phyloP scores from a whole-genome alignment of 2,329 filamentous ascomycete genomes.

The Pyrenophora graminea region DNA sequence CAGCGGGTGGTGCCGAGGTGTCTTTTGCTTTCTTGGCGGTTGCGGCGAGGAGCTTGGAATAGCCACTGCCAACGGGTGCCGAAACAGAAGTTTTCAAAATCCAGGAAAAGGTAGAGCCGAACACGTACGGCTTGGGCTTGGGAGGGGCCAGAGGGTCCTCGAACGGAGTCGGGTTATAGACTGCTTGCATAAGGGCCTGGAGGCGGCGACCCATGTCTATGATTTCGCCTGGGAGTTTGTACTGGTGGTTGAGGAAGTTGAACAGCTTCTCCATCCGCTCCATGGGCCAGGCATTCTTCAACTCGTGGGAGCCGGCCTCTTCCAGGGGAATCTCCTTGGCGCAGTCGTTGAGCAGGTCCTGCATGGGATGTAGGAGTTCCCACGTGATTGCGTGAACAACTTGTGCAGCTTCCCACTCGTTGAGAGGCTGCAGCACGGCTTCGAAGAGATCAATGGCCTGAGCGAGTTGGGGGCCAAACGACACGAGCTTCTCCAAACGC shows the following conservation, averaged over 20 bases:
- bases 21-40: neutral
- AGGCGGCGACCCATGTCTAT: slow-evolving; percentile 2
- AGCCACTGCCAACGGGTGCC: neutral
- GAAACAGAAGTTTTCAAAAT: neutral
- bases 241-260: neutral
- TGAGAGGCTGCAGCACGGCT: neutral
- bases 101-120: too few species aligned
- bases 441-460: neutral
- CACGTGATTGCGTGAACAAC: neutral
- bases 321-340: slow-evolving; percentile 9
- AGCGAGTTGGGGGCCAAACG: slow-evolving; percentile 1
- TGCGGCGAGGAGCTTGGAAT: neutral
- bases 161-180: slow-evolving; percentile 8
- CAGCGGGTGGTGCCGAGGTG: neutral
- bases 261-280: slow-evolving; percentile 1
- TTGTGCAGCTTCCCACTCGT: neutral
- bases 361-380: slow-evolving; percentile 4
- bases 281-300: slow-evolving; percentile 7
- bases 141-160: slow-evolving; percentile 1
- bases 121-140: neutral
- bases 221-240: neutral
- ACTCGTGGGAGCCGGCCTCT: slow-evolving; percentile 2
- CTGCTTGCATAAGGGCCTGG: neutral
- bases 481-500: slow-evolving; percentile 4
- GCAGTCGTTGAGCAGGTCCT: slow-evolving; percentile 2